Conservation (phyloP, 2,329 filamentous ascomycete genomes). For the Plectosphaerella sp. region DNA sequence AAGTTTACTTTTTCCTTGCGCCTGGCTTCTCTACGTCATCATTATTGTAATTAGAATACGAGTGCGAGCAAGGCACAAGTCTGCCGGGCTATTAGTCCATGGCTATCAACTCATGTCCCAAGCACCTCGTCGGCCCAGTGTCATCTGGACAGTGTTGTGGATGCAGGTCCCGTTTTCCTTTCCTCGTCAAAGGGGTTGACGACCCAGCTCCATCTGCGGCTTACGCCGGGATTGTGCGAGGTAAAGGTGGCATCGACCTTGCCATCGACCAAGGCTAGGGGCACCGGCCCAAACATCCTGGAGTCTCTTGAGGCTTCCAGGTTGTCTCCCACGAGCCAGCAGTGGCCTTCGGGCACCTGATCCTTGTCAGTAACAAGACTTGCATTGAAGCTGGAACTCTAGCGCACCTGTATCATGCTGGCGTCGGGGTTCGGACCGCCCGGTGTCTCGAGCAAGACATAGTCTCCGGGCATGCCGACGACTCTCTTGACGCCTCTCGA, state of each 20-base stretch:
- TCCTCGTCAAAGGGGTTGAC: too few relatives aligned
- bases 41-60: too few relatives aligned
- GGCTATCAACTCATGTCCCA: too few relatives aligned
- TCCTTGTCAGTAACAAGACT: background rate
- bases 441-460: constrained; percentile 63
- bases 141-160: too few relatives aligned
- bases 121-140: too few relatives aligned
- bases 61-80: too few relatives aligned
- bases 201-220: too few relatives aligned
- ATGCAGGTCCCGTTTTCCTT: too few relatives aligned
- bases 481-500: constrained; percentile 73
- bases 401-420: constrained; percentile 60
- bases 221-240: constrained; percentile 25
- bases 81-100: too few relatives aligned
- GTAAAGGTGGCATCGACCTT: constrained; percentile 62
- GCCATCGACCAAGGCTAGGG: constrained; percentile 76
- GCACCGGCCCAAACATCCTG: constrained; percentile 78
- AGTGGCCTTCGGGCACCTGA: constrained; percentile 89
- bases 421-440: constrained; percentile 34
- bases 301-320: constrained; percentile 80
- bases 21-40: too few relatives aligned
- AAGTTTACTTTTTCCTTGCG: too few relatives aligned
- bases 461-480: constrained; percentile 70
- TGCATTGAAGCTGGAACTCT: background rate
- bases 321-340: constrained; percentile 89